Percentiles rank a stretch among this genome's conserved stretches.
Conservation (phyloP, 2,329 filamentous ascomycete species). For the Stenocarpella maydis region DNA sequence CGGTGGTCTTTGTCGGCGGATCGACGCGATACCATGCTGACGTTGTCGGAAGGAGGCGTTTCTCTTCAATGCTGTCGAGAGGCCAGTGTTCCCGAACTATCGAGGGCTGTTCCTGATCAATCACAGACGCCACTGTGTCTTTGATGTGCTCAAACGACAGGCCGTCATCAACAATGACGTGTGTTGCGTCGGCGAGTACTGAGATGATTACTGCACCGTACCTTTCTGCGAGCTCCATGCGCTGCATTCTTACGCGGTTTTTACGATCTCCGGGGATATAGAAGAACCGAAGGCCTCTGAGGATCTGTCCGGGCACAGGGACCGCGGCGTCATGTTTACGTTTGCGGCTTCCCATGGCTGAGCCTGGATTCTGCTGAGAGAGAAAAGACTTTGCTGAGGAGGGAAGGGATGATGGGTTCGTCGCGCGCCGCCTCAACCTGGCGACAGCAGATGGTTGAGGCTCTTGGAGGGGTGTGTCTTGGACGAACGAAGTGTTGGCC, state of each 20-base stretch:
- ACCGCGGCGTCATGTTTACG: conserved; percentile 52
- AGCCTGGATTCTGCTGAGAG: conserved; percentile 35
- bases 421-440: conserved; percentile 42
- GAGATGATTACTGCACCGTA: conserved; percentile 78
- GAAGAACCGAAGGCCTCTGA: conserved; percentile 70
- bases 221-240: conserved; percentile 78
- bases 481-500: conserved; percentile 40
- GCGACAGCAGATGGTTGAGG: conserved; percentile 35
- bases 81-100: conserved; percentile 76
- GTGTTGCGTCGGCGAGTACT: conserved; percentile 69
- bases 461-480: conserved; percentile 44
- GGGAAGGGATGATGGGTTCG: conserved; percentile 43
- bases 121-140: conserved; percentile 54
- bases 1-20: conserved; percentile 40
- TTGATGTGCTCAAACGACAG: conserved; percentile 72
- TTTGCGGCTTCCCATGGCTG: conserved; percentile 56
- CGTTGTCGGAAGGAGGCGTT: conserved; percentile 58
- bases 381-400: conserved; percentile 35
- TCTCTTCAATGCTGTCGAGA: conserved; percentile 71
- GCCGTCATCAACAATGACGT: conserved; percentile 79
- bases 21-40: conserved; percentile 67
- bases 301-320: conserved; percentile 64
- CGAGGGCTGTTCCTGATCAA: conserved; percentile 43
- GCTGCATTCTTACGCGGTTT: conserved; percentile 67
- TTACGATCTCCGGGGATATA: conserved; percentile 86